Evolutionary conservation across 805 yeast genomes (phyloP), one percentile per base, ranked within the genome.

Genomic region (Yamadazyma phyllophila): DNA sequence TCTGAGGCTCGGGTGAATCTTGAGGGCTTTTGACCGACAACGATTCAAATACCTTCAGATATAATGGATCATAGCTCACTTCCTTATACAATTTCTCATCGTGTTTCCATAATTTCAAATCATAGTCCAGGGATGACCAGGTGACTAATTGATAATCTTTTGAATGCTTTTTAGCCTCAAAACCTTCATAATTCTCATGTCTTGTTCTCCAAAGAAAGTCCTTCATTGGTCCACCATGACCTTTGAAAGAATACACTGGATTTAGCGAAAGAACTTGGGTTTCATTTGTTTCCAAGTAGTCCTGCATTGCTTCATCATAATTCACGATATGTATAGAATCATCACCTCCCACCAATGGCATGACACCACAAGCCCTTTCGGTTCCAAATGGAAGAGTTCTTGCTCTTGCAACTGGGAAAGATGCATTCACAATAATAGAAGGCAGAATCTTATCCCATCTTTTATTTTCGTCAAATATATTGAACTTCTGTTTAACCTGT

Each of bases 131-230:
- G 42, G 87, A 82, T 1, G 96, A 84, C 97, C 98, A 92, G 0
- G 98, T 88, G 1, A 94, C 92, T 41, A 94, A 63, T 62, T 94
- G 98, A 59, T 80, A 94, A 48, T 91, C 96, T 44, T 92, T 72
- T 66, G 88, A 89, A 53, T 82, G 83, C 11, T 77, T 56, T 36
- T 70, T 69, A 3, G 70, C 61, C 1, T 74, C 61, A 46, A 81
- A 78, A 31, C 89, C 73, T 33, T 56, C 61, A 39, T 69, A 70
- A 4, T 43, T 44, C 31, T 62, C 71, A 40, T 68, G 73, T 41
- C 63, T 59, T 7, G 80, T 69, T 52, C 98, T 73, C 96, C 97
- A 92, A 1, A 90, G 68, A 58, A 92, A 90, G 59, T 94, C 98
- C 33, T 83, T 84, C 13, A 94, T 84, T 1, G 94, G 85, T 40